A percentile compares a stretch with the other conserved stretches of the same genome.
Conservation (phyloP, 139 green algal species). For the Edaphochlamys debaryana region DNA sequence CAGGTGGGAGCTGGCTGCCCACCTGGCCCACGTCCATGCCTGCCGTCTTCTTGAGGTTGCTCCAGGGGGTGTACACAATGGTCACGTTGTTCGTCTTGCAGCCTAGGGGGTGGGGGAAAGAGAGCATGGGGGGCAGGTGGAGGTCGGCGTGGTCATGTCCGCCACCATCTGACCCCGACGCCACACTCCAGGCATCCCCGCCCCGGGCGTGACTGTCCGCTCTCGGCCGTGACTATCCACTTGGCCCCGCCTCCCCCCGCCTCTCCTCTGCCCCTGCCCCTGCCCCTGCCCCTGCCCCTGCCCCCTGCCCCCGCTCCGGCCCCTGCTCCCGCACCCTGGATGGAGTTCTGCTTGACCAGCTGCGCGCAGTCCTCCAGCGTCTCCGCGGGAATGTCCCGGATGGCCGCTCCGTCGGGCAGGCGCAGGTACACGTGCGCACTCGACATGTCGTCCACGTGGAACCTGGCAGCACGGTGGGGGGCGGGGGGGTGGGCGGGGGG, state of each 20-base stretch:
- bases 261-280: too few relatives aligned
- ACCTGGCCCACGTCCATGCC: constrained; percentile 74
- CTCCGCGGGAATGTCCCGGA: constrained; percentile 85
- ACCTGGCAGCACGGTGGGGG: constrained; percentile 61
- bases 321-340: constrained; percentile 84
- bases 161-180: too few relatives aligned
- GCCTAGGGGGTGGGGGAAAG: constrained; percentile 46
- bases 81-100: constrained; percentile 87
- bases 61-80: constrained; percentile 94
- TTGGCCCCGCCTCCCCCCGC: too few relatives aligned
- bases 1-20: too few relatives aligned
- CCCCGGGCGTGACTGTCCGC: too few relatives aligned
- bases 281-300: too few relatives aligned
- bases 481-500: neutral
- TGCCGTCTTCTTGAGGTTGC: constrained; percentile 91
- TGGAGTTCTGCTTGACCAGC: constrained; percentile 98
- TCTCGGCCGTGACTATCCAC: too few relatives aligned
- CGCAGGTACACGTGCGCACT: constrained; percentile 97
- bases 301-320: too few relatives aligned
- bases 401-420: constrained; percentile 68
- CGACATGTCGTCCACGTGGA: constrained; percentile 96
- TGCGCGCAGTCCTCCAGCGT: constrained; percentile 92
- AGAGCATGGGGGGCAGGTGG: too few relatives aligned
- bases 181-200: too few relatives aligned
- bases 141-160: too few relatives aligned